Evolutionary conservation across 2,329 filamentous ascomycete genomes (phyloP).

Genomic region (Pseudogymnoascus pannorum): DNA sequence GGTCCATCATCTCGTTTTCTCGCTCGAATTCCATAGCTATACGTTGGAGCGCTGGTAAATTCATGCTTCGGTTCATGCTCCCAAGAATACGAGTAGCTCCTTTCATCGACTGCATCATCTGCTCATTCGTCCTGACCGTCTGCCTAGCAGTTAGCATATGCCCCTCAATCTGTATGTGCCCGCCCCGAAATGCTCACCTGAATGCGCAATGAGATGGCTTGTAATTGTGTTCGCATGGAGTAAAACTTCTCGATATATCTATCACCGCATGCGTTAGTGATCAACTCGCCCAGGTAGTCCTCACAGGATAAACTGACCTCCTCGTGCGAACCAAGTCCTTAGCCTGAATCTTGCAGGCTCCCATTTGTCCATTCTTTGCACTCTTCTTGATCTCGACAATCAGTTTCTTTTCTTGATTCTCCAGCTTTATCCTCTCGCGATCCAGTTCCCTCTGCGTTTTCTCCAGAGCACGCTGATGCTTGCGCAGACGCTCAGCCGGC

Average conservation of each 20-base stretch:
- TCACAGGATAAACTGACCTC: conserved; percentile 41
- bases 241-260: conserved; percentile 98
- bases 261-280: conserved; percentile 8
- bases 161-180: conserved; percentile 2
- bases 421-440: conserved; percentile 87
- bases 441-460: conserved; percentile 96
- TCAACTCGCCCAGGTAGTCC: background rate
- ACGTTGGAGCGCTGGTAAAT: conserved; percentile 85
- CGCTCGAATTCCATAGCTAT: conserved; percentile 99
- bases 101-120: conserved; percentile 99
- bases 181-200: conserved; percentile 51
- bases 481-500: conserved; percentile 81
- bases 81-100: conserved; percentile 87
- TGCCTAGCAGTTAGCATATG: conserved; percentile 31
- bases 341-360: conserved; percentile 96
- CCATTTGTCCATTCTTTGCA: conserved; percentile 96
- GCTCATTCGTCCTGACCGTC: conserved; percentile 97
- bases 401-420: conserved; percentile 98
- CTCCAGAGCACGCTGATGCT: conserved; percentile 93
- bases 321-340: conserved; percentile 93
- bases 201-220: conserved; percentile 89
- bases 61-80: conserved; percentile 98
- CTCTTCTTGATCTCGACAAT: conserved; percentile 96
- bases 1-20: conserved; percentile 99
- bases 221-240: conserved; percentile 91